phyloP scores from a whole-genome alignment of 2,329 filamentous ascomycete species.

The Incumbomyces delicatus region DNA sequence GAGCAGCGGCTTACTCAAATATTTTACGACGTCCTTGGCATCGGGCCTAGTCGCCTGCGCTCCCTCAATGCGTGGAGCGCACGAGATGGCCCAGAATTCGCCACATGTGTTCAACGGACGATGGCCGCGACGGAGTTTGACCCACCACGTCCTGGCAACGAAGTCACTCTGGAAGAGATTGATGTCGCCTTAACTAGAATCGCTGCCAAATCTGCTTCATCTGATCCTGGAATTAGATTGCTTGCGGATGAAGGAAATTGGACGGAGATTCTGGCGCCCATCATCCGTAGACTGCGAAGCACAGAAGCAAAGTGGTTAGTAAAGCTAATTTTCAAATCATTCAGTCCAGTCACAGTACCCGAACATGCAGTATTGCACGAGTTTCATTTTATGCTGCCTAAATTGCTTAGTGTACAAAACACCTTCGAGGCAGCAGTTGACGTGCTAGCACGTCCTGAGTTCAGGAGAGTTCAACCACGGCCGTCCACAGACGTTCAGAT shows the following conservation, averaged over 20 bases:
- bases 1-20: slow-evolving; percentile 51
- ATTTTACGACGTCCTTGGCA: slow-evolving; percentile 56
- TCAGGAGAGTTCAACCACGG: slow-evolving; percentile 7
- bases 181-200: slow-evolving; percentile 56
- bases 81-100: slow-evolving; percentile 57
- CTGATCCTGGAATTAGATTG: slow-evolving; percentile 51
- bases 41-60: slow-evolving; percentile 51
- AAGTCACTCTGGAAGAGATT: slow-evolving; percentile 62
- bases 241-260: slow-evolving; percentile 30
- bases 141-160: slow-evolving; percentile 23
- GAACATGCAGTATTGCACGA: slow-evolving; percentile 43
- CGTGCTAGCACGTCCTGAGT: slow-evolving; percentile 7
- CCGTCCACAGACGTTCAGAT: slow-evolving; percentile 7
- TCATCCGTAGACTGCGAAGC: slow-evolving; percentile 54
- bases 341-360: slow-evolving; percentile 57
- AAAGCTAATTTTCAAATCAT: slow-evolving; percentile 67
- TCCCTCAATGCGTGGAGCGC: slow-evolving; percentile 55
- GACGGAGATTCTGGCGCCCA: slow-evolving; percentile 39
- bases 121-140: slow-evolving; percentile 48
- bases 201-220: slow-evolving; percentile 61
- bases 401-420: slow-evolving; percentile 22
- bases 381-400: slow-evolving; percentile 61
- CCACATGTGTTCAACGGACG: slow-evolving; percentile 57
- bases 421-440: slow-evolving; percentile 15
- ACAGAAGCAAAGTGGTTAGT: slow-evolving; percentile 81